Evolutionary conservation across 2,329 filamentous ascomycete genomes (phyloP), one percentile per base, ranked within the genome.

Genomic region (Xylaria sp.): DNA sequence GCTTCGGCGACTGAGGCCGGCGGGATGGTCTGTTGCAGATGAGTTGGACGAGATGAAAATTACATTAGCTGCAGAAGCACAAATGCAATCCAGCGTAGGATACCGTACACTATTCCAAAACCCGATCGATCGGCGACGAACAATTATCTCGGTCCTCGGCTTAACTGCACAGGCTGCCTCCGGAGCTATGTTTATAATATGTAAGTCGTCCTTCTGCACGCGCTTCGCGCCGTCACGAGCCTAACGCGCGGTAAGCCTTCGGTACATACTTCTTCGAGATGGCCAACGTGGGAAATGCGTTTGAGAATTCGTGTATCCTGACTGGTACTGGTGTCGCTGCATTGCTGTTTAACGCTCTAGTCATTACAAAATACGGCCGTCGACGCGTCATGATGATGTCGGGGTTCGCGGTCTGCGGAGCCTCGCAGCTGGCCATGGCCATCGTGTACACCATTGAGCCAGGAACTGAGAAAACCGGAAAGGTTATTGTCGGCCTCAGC

Each of bases 261-360:
- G 78, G 79, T 23, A 86, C 84, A 1, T 87, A 87, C 71, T 87
- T 87, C 76, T 85, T 87, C 70, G 79, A 82, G 67, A 86, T 86
- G 81, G 83, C 84, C 35, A 77, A 81, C 46, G 81, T 87, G 4
- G 77, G 80, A 33, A 78, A 83, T 49, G 78, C 84, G 8, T 87
- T 87, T 69, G 80, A 82, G 67, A 86, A 86, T 73, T 76, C 80
- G 13, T 85, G 84, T 68, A 83, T 86, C 46, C 77, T 86, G 13
- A 80, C 76, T 29, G 79, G 78, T 6, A 78, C 85, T 48, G 83
- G 84, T 15, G 83, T 85, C 17, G 69, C 82, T n/a, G 83, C 83
- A 10, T 82, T 86, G 61, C 67, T 85, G 7, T 70, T 83, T 67
- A 87, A 86, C 71, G 81, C 77, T 53, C 70, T 79, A 47, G 77